Base-by-base conservation (phyloP, 352 stramenopile genomes). In the Plasmopara viticola region DNA sequence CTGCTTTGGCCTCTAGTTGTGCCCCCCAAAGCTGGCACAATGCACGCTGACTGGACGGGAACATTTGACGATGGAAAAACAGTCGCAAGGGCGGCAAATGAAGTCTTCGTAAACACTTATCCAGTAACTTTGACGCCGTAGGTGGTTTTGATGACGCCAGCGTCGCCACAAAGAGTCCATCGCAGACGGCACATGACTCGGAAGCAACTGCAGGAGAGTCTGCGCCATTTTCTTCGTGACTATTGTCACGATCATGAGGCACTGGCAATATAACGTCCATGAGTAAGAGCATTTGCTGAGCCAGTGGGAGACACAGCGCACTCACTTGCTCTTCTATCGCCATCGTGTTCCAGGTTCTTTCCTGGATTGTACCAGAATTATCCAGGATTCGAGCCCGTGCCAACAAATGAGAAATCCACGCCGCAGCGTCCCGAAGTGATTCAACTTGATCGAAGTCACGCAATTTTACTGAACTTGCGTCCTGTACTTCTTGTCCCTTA, bases 21-120 rank as follows among this genome's bases (percentile, higher is more conserved):
- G 80, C 80, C 1, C 62, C 71, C 80, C 80, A 90, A 15, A 88
- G 62, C 49, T 90, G 62, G n/a, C 77, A 88, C 17, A 90, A 56
- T 2, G 61, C 57, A 15, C 80, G 74, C 41, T 90, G 80, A 20
- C 64, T 64, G 2, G 63, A 56, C 0, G 80, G 63, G 48, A 90
- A 87, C 33, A 80, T 76, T 17, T 86, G 65, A 7, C 46, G 59
- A 28, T 77, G 66, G 53, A 90, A 90, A 37, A 90, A 86, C 13
- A 79, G 58, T 13, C 71, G 72, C n/a, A 90, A 51, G 20, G 77
- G 77, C 4, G 77, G 80, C 33, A 90, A 50, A 53, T 90, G 80
- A 30, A 90, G 66, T 34, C 63, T 67, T 15, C 70, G 78, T 44
- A 90, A 51, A 28, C 72, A 70, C 18, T 56, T 68, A 5, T 74